phyloP scores from a whole-genome alignment of 139 green algal genomes.

The Trebouxia sp. region DNA sequence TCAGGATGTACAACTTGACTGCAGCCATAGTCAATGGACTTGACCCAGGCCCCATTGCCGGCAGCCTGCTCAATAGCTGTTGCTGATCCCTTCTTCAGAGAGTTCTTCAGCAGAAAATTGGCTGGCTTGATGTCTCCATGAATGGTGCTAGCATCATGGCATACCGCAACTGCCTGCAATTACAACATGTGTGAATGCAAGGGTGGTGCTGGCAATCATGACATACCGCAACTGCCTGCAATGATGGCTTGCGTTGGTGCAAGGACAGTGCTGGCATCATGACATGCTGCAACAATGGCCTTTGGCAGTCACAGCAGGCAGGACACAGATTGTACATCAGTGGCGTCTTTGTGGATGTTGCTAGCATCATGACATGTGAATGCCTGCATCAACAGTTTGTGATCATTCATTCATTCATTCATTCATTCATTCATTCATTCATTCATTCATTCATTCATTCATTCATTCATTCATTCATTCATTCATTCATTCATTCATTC shows the following conservation, averaged over 20 bases:
- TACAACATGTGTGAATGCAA: conserved; percentile 34
- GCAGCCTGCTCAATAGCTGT: conserved; percentile 20
- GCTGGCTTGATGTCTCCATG: conserved; percentile 72
- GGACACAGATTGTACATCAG: no score
- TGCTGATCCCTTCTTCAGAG: not conserved
- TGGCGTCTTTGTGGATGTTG: no score
- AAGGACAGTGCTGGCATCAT: not conserved
- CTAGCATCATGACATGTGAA: no score
- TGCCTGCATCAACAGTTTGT: no score
- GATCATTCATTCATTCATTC: no score
- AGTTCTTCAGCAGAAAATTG: conserved; percentile 62
- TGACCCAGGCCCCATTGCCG: conserved; percentile 31
- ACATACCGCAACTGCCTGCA: no score
- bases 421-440: no score
- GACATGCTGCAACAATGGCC: not conserved
- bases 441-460: no score
- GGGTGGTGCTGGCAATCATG: conserved; percentile 36
- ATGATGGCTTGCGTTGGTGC: not conserved
- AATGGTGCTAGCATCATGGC: conserved; percentile 46
- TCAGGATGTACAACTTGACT: conserved; percentile 38
- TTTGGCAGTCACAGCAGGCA: no score
- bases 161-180: conserved; percentile 54
- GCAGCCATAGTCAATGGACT: conserved; percentile 60
- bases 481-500: no score
- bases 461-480: no score